Conservation (phyloP, 805 yeast species). For the Deakozyma indianensis region DNA sequence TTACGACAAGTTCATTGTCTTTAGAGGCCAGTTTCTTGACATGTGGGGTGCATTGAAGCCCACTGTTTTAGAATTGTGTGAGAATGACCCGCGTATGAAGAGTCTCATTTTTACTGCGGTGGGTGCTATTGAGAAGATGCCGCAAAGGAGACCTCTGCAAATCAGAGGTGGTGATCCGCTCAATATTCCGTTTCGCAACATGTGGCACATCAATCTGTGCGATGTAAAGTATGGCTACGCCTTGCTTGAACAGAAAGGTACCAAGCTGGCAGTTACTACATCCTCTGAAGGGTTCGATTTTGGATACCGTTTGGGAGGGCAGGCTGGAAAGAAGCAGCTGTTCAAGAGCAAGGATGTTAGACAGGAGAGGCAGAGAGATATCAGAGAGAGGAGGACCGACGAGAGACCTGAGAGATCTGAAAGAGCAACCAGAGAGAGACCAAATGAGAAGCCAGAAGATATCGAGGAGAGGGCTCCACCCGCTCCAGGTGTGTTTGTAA, state of each 20-base stretch:
- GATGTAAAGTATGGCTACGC: constrained; percentile 42
- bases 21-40: not conserved
- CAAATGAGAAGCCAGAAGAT: not conserved
- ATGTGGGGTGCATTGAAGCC: not conserved
- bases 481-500: not conserved
- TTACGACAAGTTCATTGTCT: constrained; percentile 3
- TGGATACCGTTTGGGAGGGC: constrained; percentile 26
- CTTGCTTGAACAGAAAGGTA: constrained; percentile 28
- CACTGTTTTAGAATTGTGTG: constrained; percentile 16
- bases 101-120: constrained; percentile 40
- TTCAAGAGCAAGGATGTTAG: constrained; percentile 1
- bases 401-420: constrained; percentile 2
- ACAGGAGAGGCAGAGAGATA: not conserved
- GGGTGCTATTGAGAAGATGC: constrained; percentile 44
- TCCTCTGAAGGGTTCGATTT: constrained; percentile 52
- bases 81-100: constrained; percentile 29
- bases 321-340: not conserved
- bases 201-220: constrained; percentile 68
- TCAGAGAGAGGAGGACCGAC: not conserved
- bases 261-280: constrained; percentile 38
- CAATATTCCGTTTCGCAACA: constrained; percentile 44
- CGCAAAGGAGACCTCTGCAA: constrained; percentile 5
- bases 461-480: not conserved
- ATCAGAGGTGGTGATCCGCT: not conserved
- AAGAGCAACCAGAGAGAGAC: not conserved